Evolutionary conservation across 192 early-diverging fungal genomes (phyloP), one percentile per base, ranked within the genome.

Genomic region (Backusella tarrabulga): DNA sequence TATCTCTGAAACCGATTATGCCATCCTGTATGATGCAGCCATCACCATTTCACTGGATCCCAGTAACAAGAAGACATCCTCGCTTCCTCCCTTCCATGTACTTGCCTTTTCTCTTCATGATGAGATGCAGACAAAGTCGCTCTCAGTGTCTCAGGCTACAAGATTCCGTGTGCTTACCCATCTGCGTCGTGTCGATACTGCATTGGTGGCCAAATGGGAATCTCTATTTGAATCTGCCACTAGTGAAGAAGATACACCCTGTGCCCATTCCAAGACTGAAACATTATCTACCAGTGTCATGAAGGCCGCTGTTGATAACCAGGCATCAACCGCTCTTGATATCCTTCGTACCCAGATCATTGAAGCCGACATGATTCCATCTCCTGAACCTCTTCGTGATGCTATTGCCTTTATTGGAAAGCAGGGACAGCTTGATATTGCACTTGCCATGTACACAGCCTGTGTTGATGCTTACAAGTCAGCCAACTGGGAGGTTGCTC

Each of bases 341-440:
- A 67, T 79, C 52, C 71, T 83, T 34, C 34, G 67, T 6, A 56
- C 46, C 29, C 52, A 44, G n/a, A 70, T 70, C 23, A 70, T 70
- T 38, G 19, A 38, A 14, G 38, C 35, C n/a, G 68, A 34, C 1
- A 23, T 70, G 34, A 41, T 70, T 11, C 81, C 81, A 15, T 46
- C 71, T 12, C 75, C 78, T 35, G 82, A 83, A n/a, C 73, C 63
- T 17, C 42, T 74, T 21, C 79, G 79, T 35, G 82, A 83, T 70
- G 79, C 76, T 2, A 83, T 83, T 72, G 73, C 76, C 1, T 66
- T 72, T 21, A 60, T 74, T 66, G 82, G 78, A 9, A 83, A 80
- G 35, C 76, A 83, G 52, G 76, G 73, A 3, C 36, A 67, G 9
- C 21, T 75, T 23, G 71, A 80, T 11, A 21, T 68, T 1, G 76